Evolutionary conservation across 2,329 filamentous ascomycete genomes (phyloP), one percentile per base, ranked within the genome.

Genomic region (Colletotrichum sp.): DNA sequence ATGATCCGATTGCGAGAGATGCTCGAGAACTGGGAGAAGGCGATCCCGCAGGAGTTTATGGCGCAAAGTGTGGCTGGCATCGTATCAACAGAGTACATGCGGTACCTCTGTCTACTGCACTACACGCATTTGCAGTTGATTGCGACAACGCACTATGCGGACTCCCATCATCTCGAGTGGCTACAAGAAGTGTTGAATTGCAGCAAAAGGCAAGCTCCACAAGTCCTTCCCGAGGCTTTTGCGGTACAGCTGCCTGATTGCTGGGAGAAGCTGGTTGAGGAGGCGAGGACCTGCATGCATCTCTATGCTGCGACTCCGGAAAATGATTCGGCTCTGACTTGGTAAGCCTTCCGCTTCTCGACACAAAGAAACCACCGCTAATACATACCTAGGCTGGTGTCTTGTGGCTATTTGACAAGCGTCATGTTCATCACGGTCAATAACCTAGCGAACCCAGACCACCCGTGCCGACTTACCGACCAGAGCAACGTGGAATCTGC

Each of bases 351-450:
- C 3, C 28, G 4, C 1, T 2, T 6, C 9, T n/a, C 10, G 0
- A 3, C 1, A 13, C 0, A 4, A 32, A 2, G 8, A 16, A 12
- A 34, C 1, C 18, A 3, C 13, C 1, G 15, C 55, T 58, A 16
- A 58, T 10, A 61, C 0, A 9, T 8, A 2, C 3, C 2, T 0
- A 77, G 75, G 75, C n/a, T 72, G 27, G 68, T 76, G 2, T 56
- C 72, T 5, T 77, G 75, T 22, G 66, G 71, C 2, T 68, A 77
- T n/a, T 12, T 77, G 30, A 77, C 75, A 2, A 74, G 67, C 43
- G 25, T 76, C 36, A 71, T 77, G 72, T 68, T 77, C 30, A 70
- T 77, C 68, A 55, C 72, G 0, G 73, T 76, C 18, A 77, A 77
- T 36, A 77, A 70, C 60, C 39, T 77, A 8, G 32, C 60, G 9